Evolutionary conservation across 2,329 filamentous ascomycete genomes (phyloP).

Genomic region (Claviceps arundinis): DNA sequence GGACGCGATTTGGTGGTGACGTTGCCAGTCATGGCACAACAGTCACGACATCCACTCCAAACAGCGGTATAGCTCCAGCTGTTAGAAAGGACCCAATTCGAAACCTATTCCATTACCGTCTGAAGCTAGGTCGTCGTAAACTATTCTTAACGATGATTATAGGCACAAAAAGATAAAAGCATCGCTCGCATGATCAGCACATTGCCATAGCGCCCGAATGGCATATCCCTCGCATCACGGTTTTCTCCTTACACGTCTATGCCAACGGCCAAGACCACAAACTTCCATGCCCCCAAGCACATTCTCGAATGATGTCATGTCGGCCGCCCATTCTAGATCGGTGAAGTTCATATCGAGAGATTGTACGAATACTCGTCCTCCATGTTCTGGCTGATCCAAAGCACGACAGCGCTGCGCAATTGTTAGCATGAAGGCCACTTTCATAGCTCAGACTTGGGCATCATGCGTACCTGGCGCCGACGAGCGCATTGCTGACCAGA

Average conservation of each 20-base stretch:
- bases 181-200: background rate
- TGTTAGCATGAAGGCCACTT: conserved; percentile 7
- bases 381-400: conserved; percentile 61
- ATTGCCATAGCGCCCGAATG: background rate
- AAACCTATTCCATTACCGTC: background rate
- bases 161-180: background rate
- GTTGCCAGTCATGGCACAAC: too few relatives aligned
- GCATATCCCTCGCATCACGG: background rate
- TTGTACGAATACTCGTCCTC: conserved; percentile 61
- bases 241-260: background rate
- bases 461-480: conserved; percentile 41
- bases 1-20: too few relatives aligned
- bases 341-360: conserved; percentile 31
- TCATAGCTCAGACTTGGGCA: background rate
- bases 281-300: too few relatives aligned
- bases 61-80: background rate
- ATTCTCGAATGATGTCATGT: too few relatives aligned
- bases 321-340: too few relatives aligned
- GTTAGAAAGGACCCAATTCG: background rate
- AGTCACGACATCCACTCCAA: background rate
- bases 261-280: background rate
- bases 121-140: background rate
- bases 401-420: conserved; percentile 39
- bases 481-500: conserved; percentile 49
- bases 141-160: background rate